phyloP scores from a whole-genome alignment of 2,329 filamentous ascomycete species.

The Colletotrichum scovillei region DNA sequence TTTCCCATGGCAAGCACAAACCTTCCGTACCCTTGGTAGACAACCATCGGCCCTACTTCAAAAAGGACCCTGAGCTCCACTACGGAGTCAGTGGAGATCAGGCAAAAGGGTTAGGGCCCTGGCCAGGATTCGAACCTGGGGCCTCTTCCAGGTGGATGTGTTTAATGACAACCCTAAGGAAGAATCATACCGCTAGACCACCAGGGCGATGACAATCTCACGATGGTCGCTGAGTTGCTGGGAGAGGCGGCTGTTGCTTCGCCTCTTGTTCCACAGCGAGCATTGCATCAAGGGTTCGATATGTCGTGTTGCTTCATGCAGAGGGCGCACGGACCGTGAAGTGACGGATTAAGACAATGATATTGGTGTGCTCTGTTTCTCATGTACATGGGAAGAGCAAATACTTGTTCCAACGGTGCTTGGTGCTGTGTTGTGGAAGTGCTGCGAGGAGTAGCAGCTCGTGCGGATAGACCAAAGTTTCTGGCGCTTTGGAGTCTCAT shows the following conservation, averaged over 20 bases:
- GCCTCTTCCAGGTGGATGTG: constrained; percentile 3
- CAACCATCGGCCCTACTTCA: neutral
- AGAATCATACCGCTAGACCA: constrained; percentile 19
- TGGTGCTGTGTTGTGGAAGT: too few relatives aligned
- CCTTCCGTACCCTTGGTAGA: neutral
- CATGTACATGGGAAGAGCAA: too few relatives aligned
- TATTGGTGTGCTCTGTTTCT: too few relatives aligned
- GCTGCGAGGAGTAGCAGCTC: too few relatives aligned
- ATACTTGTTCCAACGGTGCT: too few relatives aligned
- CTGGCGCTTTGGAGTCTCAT: too few relatives aligned
- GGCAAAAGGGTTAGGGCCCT: neutral
- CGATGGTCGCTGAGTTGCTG: neutral
- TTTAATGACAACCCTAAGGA: neutral
- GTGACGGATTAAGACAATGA: too few relatives aligned
- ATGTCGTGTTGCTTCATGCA: too few relatives aligned
- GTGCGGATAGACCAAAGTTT: too few relatives aligned
- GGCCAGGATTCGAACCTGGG: constrained; percentile 17
- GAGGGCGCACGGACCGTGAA: too few relatives aligned
- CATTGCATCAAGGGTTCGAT: too few relatives aligned
- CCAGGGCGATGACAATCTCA: neutral
- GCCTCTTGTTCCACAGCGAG: neutral
- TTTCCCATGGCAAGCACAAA: neutral
- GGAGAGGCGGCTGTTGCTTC: neutral
- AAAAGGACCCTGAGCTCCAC: neutral
- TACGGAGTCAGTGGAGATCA: neutral